These are phyloP conservation scores for Phytophthora rubi DNA, from an alignment of 352 stramenopile species.

Conservation along the genomic window DNA sequence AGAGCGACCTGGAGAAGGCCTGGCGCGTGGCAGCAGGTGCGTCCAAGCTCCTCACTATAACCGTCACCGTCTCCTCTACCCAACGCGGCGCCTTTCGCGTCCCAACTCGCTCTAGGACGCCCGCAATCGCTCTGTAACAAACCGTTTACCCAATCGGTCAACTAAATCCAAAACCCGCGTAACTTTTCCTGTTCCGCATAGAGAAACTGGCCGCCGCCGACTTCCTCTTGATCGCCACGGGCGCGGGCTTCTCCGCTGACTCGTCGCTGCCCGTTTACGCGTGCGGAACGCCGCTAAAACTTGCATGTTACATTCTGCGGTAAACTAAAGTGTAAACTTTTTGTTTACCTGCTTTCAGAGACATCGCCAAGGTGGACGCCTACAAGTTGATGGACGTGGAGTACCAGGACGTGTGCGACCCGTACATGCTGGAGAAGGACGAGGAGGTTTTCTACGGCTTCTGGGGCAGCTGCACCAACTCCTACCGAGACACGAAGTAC, in stretches of 20 bases:
- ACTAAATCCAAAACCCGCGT: conserved; percentile 6
- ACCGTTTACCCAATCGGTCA: conserved; percentile 2
- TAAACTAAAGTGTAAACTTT: background rate
- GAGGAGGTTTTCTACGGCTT: conserved; percentile 92
- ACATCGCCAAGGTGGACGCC: conserved; percentile 85
- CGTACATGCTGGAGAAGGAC: conserved; percentile 83
- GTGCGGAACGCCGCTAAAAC: conserved; percentile 36
- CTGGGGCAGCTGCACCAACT: conserved; percentile 90
- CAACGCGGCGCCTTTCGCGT: background rate
- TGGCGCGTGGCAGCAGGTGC: conserved; percentile 47
- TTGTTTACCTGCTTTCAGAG: conserved; percentile 34
- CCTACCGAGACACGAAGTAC: conserved; percentile 80
- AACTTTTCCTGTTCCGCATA: conserved; percentile 26
- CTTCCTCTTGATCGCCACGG: conserved; percentile 87
- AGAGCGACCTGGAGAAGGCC: conserved; percentile 8
- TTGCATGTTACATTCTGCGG: background rate
- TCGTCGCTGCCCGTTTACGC: conserved; percentile 90
- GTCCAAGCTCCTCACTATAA: background rate
- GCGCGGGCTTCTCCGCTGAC: conserved; percentile 92
- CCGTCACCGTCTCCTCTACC: background rate
- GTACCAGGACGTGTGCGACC: conserved; percentile 91
- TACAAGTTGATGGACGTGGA: conserved; percentile 84
- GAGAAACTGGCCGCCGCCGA: conserved; percentile 78
- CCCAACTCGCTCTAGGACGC: background rate
- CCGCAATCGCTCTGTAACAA: background rate